Conservation (phyloP, 179 eudicot species). For the Silene coronaria region DNA sequence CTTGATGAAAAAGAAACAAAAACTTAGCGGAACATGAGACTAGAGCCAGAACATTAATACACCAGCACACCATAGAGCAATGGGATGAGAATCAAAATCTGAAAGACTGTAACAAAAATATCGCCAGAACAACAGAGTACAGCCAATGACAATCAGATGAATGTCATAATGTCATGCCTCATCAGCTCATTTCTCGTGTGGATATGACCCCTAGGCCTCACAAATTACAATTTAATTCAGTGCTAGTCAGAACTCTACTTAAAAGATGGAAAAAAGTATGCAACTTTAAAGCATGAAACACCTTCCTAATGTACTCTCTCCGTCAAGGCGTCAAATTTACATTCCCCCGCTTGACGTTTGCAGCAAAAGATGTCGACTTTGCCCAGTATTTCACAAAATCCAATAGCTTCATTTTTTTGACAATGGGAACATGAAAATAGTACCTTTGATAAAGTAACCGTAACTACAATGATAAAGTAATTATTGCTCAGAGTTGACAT, state of each 20-base stretch:
- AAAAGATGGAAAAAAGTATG: not conserved
- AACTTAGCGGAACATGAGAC: too few relatives aligned
- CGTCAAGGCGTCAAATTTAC: too few relatives aligned
- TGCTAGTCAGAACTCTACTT: not conserved
- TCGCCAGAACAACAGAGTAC: too few relatives aligned
- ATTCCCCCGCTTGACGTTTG: too few relatives aligned
- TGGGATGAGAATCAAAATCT: not conserved
- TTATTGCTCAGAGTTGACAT: too few relatives aligned
- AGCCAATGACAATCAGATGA: not conserved
- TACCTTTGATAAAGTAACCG: too few relatives aligned
- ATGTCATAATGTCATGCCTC: not conserved
- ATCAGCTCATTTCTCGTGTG: not conserved
- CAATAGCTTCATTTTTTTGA: too few relatives aligned
- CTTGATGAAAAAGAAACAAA: not conserved
- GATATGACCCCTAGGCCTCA: not conserved
- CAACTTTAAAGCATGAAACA: not conserved
- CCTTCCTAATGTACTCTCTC: not conserved
- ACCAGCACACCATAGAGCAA: not conserved
- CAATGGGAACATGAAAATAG: too few relatives aligned
- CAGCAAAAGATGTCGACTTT: too few relatives aligned
- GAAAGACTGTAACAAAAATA: not conserved
- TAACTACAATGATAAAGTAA: too few relatives aligned
- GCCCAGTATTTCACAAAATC: too few relatives aligned
- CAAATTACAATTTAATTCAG: too few relatives aligned
- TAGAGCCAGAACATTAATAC: not conserved